phyloP scores from a whole-genome alignment of 2,329 filamentous ascomycete species.

The Colletotrichum trifolii region DNA sequence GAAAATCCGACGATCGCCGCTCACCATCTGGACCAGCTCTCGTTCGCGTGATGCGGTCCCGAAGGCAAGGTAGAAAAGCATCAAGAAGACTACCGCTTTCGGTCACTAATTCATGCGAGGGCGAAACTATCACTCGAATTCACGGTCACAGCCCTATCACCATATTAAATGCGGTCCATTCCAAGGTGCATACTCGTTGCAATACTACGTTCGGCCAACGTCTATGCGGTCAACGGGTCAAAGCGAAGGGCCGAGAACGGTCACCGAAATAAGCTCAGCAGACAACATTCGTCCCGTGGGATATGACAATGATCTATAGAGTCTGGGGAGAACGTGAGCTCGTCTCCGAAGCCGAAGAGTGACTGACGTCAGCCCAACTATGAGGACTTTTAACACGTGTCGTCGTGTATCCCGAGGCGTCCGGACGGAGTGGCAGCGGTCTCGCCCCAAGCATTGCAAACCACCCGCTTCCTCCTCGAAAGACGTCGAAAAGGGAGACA shows the following conservation, averaged over 20 bases:
- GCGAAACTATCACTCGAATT: too few relatives aligned
- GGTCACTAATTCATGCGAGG: not conserved
- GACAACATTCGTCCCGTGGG: too few relatives aligned
- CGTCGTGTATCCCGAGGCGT: constrained; percentile 4
- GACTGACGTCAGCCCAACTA: not conserved
- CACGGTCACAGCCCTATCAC: too few relatives aligned
- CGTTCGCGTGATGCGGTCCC: constrained; percentile 11
- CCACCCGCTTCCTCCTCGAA: not conserved
- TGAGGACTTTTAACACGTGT: not conserved
- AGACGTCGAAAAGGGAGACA: constrained; percentile 4
- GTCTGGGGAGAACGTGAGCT: not conserved
- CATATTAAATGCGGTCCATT: too few relatives aligned
- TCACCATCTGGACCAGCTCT: not conserved
- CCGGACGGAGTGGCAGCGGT: constrained; percentile 6
- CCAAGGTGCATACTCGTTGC: too few relatives aligned
- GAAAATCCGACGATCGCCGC: constrained; percentile 1
- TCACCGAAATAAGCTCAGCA: too few relatives aligned
- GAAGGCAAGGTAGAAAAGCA: constrained; percentile 3
- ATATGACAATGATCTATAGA: too few relatives aligned
- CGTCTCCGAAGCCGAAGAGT: not conserved
- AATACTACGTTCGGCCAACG: too few relatives aligned
- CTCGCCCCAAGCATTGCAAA: not conserved
- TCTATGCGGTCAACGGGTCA: too few relatives aligned
- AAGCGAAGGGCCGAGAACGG: too few relatives aligned
- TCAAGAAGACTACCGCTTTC: not conserved